phyloP scores from a whole-genome alignment of 1,139 yeast species.

The Taphrina betulina region DNA sequence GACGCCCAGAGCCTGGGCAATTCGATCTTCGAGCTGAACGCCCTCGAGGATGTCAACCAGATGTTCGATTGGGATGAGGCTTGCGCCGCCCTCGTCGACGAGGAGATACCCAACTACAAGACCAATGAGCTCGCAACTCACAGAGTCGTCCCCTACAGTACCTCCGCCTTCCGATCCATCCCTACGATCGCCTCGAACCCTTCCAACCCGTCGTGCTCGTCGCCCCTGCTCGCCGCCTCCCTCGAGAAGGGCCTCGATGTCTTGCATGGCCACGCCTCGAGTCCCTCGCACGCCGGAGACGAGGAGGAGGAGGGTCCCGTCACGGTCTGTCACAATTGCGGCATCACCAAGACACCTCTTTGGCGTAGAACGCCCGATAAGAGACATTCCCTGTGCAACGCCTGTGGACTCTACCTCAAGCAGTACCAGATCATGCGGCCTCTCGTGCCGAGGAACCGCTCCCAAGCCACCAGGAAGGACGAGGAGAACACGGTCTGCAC shows the following conservation, averaged over 20 bases:
- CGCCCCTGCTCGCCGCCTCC: background rate
- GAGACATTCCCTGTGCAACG: conserved; percentile 66
- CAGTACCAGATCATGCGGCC: conserved; percentile 50
- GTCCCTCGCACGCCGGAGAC: background rate
- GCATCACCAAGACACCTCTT: conserved; percentile 65
- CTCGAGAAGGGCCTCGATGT: background rate
- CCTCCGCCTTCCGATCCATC: conserved; percentile 2
- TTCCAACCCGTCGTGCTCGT: too few species aligned
- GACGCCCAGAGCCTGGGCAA: background rate
- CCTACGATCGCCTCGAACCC: conserved; percentile 1
- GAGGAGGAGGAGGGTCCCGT: conserved; percentile 20
- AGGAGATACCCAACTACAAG: background rate
- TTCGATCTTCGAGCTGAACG: conserved; percentile 12
- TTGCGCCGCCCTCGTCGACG: conserved; percentile 11
- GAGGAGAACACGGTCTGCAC: conserved; percentile 30
- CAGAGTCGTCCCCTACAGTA: background rate
- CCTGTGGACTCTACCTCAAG: conserved; percentile 59
- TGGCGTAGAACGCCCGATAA: conserved; percentile 66
- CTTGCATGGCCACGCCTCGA: background rate
- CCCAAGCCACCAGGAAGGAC: conserved; percentile 14
- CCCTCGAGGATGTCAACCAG: conserved; percentile 17
- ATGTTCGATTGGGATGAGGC: conserved; percentile 32
- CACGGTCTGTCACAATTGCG: conserved; percentile 60
- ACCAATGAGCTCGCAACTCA: background rate
- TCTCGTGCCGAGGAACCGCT: conserved; percentile 31